phyloP scores from a whole-genome alignment of 371 early-diverging fungal species.

The Coemansia linderi region DNA sequence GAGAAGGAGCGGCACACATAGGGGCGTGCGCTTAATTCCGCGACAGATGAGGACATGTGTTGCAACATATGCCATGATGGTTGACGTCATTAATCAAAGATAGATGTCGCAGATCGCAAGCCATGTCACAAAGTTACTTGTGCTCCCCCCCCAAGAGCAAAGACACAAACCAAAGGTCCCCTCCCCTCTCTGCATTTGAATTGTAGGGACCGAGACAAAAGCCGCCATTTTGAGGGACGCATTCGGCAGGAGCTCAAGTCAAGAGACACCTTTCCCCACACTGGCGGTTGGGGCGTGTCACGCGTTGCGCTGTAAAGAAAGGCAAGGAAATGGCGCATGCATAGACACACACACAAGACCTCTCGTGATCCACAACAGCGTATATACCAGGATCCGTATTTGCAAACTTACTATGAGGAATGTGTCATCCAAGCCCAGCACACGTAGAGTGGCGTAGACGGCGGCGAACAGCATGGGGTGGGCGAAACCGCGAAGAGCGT shows the following conservation, averaged over 20 bases:
- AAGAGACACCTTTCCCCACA: background rate
- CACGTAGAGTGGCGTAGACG: slow-evolving; percentile 65
- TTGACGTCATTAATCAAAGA: background rate
- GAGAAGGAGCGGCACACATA: background rate
- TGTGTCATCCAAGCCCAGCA: slow-evolving; percentile 64
- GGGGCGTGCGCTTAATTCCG: slow-evolving; percentile 8
- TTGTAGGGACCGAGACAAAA: background rate
- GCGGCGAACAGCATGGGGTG: slow-evolving; percentile 79
- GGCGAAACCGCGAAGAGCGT: slow-evolving; percentile 63
- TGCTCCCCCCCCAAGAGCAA: background rate
- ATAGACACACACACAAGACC: background rate
- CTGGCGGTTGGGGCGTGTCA: background rate
- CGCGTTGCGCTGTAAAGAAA: background rate
- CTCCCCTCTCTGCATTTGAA: background rate
- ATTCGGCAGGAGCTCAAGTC: background rate
- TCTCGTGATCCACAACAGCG: background rate
- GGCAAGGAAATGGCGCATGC: background rate
- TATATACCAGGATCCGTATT: background rate
- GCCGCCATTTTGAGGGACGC: background rate
- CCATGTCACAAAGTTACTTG: background rate
- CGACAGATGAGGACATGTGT: background rate
- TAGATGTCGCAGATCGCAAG: background rate
- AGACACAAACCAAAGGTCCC: background rate
- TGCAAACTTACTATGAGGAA: slow-evolving; percentile 48
- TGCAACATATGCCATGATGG: background rate